Evolutionary conservation across 108 stramenopile genomes (phyloP), one percentile per base, ranked within the genome.

Genomic region (Stephanodiscus minutulus): DNA sequence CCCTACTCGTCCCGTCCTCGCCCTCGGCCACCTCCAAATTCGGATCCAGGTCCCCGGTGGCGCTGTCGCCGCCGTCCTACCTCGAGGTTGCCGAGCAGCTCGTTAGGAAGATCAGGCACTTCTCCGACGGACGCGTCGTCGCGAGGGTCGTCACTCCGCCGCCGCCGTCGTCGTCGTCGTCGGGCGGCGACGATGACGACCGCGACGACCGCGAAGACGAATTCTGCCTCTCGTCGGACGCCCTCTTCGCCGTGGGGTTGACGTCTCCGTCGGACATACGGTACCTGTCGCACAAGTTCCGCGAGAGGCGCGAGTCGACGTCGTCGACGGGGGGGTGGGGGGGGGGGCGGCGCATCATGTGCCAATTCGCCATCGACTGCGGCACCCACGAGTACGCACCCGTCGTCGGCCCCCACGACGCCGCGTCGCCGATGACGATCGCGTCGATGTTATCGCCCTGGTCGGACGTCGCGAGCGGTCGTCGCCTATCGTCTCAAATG

Each of bases 281-380:
- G 48, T 55, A 75, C 64, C 39, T 79, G 27, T 73, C 79, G 29
- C 21, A 31, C 64, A 53, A 39, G 66, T 61, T 91, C 86, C 72
- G 74, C 62, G 13, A 55, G 39, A 49, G 74, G 25, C 70, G 81
- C 22, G 28, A 15, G 43, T 44, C 43, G 43, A 15, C 13, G 43
- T 44, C 39, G 43, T 13, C 15, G 13, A 15, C 43, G 1, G 15
- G 13, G 43, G 13, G 43, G 43, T 3, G 43, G 43, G 15, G 43
- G 13, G 43, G 43, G 43, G 43, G 43, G 43, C 13, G 43, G 39
- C 1, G 11, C 1, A 39, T 70, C 17, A 62, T 43, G 22, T 86
- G 87, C 70, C 88, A 91, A 62, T 89, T 89, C 68, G 91, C 84
- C 22, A 43, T 91, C 0, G 85, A 87, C 37, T 91, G 86, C 60